A percentile compares a stretch with the other conserved stretches of the same genome.
Conservation (phyloP, 1,284 basidiomycete species). For the Amylostereum areolatum region DNA sequence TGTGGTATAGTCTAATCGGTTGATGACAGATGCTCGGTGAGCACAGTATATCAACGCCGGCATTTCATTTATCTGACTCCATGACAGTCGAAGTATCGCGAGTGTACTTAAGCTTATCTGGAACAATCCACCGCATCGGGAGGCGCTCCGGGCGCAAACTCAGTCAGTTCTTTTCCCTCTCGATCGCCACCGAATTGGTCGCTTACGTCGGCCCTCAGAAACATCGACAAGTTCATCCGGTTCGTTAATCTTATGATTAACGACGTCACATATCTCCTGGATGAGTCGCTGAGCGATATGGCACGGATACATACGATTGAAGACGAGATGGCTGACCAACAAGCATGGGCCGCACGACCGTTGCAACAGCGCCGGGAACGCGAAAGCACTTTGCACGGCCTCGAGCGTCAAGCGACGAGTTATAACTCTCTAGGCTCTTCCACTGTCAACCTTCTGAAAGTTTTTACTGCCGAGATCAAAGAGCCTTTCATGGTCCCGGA, state of each 20-base stretch:
- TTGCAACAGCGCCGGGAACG: constrained; percentile 79
- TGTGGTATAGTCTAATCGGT: constrained; percentile 3
- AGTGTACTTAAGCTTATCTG: constrained; percentile 84
- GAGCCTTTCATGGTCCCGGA: constrained; percentile 95
- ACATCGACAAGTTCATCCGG: constrained; percentile 87
- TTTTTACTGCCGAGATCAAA: constrained; percentile 90
- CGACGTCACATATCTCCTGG: constrained; percentile 97
- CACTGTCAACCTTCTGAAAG: constrained; percentile 84
- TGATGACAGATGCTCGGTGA: constrained; percentile 49
- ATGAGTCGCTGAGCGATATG: constrained; percentile 90
- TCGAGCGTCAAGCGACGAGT: constrained; percentile 81
- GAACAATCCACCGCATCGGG: constrained; percentile 83
- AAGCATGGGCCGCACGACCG: constrained; percentile 61
- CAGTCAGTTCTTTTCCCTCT: constrained; percentile 40
- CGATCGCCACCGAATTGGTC: background rate
- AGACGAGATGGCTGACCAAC: constrained; percentile 74
- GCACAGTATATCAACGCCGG: background rate
- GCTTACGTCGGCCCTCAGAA: constrained; percentile 35
- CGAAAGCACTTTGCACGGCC: constrained; percentile 69
- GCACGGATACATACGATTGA: constrained; percentile 86
- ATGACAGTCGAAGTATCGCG: constrained; percentile 71
- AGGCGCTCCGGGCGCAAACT: constrained; percentile 76
- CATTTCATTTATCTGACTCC: background rate
- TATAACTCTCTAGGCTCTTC: constrained; percentile 86
- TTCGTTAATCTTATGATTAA: constrained; percentile 99